Percentiles rank a stretch among this genome's conserved stretches.
phyloP scores from a whole-genome alignment of 495 filamentous ascomycete genomes.

The Neurospora hispaniola region DNA sequence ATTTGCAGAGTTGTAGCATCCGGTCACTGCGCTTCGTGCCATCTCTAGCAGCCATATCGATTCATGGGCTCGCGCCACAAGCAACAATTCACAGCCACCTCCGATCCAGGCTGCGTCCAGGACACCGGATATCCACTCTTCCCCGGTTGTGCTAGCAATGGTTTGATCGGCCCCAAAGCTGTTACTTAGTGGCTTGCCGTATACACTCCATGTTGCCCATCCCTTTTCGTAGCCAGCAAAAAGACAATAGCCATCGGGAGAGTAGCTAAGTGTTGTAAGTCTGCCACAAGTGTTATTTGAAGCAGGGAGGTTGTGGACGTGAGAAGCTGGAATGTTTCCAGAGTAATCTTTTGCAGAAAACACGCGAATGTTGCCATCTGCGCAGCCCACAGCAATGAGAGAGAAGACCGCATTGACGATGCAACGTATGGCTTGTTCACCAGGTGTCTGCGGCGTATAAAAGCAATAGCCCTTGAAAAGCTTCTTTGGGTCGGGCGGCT shows the following conservation, averaged over 20 bases:
- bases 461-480: constrained; percentile 89
- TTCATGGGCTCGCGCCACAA: constrained; percentile 58
- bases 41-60: constrained; percentile 83
- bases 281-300: constrained; percentile 53
- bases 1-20: constrained; percentile 84
- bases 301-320: constrained; percentile 56
- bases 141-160: constrained; percentile 53
- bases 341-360: constrained; percentile 89
- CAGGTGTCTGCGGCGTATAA: constrained; percentile 53
- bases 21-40: constrained; percentile 79
- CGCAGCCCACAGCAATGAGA: constrained; percentile 76
- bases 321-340: constrained; percentile 87
- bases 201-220: constrained; percentile 96
- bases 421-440: constrained; percentile 56
- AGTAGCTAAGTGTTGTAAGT: constrained; percentile 71
- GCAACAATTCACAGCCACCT: constrained; percentile 73
- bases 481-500: constrained; percentile 40
- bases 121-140: constrained; percentile 72
- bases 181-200: constrained; percentile 73
- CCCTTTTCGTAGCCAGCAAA: constrained; percentile 90
- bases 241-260: constrained; percentile 91
- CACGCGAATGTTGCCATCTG: constrained; percentile 67
- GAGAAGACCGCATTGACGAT: constrained; percentile 93
- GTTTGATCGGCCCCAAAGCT: constrained; percentile 63
- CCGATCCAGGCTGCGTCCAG: constrained; percentile 73